A percentile compares a stretch with the other conserved stretches of the same genome.
Conservation (phyloP, 352 stramenopile genomes). For the Lagenidium giganteum region DNA sequence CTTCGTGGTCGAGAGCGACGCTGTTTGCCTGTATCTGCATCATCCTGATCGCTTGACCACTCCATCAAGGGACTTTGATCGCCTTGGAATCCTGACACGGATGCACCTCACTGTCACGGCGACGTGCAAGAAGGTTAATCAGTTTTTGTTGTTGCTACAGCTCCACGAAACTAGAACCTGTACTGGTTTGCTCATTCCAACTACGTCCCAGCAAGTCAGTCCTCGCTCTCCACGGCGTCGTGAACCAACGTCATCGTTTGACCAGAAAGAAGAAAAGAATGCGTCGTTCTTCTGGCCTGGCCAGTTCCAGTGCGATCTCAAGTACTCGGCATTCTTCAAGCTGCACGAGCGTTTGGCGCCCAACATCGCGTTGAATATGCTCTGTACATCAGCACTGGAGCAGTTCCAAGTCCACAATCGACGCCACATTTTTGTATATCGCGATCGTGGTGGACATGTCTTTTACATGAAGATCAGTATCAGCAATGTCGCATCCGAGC, state of each 20-base stretch:
- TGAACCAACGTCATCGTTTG: too few relatives aligned
- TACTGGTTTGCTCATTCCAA: slow-evolving; percentile 49
- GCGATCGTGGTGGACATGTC: slow-evolving; percentile 67
- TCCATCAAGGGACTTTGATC: too few relatives aligned
- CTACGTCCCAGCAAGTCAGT: too few relatives aligned
- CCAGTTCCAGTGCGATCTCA: slow-evolving; percentile 68
- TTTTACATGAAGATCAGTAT: slow-evolving; percentile 84
- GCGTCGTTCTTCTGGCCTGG: slow-evolving; percentile 68
- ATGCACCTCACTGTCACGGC: slow-evolving; percentile 53
- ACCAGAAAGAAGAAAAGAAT: slow-evolving; percentile 10
- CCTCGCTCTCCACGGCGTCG: too few relatives aligned
- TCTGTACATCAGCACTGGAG: slow-evolving; percentile 70
- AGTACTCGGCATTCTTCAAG: slow-evolving; percentile 64
- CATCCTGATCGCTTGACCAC: slow-evolving; percentile 31
- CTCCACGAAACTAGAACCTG: slow-evolving; percentile 71
- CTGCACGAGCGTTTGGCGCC: slow-evolving; percentile 64
- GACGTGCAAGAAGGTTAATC: slow-evolving; percentile 66
- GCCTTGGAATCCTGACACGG: slow-evolving; percentile 43
- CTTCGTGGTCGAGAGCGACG: slow-evolving; percentile 41
- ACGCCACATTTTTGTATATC: slow-evolving; percentile 75
- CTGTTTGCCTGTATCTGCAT: slow-evolving; percentile 43
- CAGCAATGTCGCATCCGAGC: too few relatives aligned
- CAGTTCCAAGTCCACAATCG: slow-evolving; percentile 84
- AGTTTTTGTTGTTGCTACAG: slow-evolving; percentile 65
- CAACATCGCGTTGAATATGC: slow-evolving; percentile 61